Evolutionary conservation across 805 yeast genomes (phyloP).

Genomic region (Kodamaea kakaduensis): DNA sequence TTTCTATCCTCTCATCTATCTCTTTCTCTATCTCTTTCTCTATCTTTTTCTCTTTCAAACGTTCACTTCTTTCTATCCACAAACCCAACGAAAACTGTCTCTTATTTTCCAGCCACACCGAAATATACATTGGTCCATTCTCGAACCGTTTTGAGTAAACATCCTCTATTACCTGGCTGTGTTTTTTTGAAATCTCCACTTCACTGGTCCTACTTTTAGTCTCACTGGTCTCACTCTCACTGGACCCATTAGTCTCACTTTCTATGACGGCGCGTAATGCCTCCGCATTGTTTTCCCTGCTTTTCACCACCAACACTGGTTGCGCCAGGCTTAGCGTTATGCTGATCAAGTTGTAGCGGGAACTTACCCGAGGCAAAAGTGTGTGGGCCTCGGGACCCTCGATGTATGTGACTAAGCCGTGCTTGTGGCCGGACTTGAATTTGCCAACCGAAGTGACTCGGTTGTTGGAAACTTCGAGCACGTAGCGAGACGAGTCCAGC

Average conservation of each 20-base stretch:
- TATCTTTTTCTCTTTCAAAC: not conserved
- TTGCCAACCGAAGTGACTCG: conserved; percentile 20
- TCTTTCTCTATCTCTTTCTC: conserved; percentile 5
- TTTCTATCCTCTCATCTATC: conserved; percentile 2
- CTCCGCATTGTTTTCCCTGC: conserved; percentile 14
- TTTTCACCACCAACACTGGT: conserved; percentile 29
- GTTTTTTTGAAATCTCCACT: conserved; percentile 14
- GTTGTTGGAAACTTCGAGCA: conserved; percentile 18
- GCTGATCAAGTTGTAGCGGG: too few species aligned
- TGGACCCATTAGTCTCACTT: too few species aligned
- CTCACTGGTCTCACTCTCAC: too few species aligned
- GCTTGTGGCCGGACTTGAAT: conserved; percentile 12
- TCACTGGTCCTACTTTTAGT: conserved; percentile 16
- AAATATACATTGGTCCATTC: conserved; percentile 19
- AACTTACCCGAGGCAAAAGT: too few species aligned
- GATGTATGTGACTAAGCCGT: conserved; percentile 23
- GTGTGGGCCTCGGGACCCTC: conserved; percentile 20
- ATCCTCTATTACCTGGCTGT: conserved; percentile 29
- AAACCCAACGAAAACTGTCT: conserved; percentile 22
- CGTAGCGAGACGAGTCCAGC: conserved; percentile 20
- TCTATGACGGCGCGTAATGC: conserved; percentile 9
- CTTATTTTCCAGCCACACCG: conserved; percentile 24
- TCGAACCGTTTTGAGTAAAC: conserved; percentile 10
- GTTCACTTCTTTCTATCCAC: conserved; percentile 22
- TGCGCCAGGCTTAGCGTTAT: conserved; percentile 27